phyloP scores from a whole-genome alignment of 768 basidiomycete species.

The Leccinum arenicola region DNA sequence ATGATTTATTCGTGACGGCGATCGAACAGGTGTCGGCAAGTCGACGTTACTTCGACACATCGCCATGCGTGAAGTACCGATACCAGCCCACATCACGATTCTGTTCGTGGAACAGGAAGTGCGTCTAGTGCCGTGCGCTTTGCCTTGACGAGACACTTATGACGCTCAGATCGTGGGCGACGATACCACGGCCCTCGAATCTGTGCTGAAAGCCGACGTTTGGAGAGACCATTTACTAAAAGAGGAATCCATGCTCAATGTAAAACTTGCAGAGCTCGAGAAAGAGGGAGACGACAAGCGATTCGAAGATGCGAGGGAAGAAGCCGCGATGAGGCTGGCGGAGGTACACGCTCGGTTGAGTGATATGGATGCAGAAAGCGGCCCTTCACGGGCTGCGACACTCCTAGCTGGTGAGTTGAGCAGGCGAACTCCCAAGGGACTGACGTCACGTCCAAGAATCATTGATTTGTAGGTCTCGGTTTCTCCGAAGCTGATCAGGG shows the following conservation, averaged over 20 bases:
- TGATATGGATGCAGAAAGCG: slow-evolving; percentile 99
- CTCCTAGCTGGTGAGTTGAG: slow-evolving; percentile 69
- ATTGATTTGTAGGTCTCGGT: slow-evolving; percentile 63
- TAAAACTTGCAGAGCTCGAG: slow-evolving; percentile 69
- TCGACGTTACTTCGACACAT: slow-evolving; percentile 93
- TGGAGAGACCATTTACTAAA: slow-evolving; percentile 92
- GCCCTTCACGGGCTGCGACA: slow-evolving; percentile 89
- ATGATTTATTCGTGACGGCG: not conserved
- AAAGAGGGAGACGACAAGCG: slow-evolving; percentile 72
- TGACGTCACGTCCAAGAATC: not conserved
- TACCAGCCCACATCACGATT: slow-evolving; percentile 94
- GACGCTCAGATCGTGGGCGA: slow-evolving; percentile 77
- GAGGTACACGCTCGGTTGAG: slow-evolving; percentile 88
- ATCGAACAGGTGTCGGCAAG: slow-evolving; percentile 79
- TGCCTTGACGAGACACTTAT: not conserved
- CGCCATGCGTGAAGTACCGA: slow-evolving; percentile 90
- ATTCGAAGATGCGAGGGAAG: slow-evolving; percentile 83
- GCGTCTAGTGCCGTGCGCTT: slow-evolving; percentile 9
- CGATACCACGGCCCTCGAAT: slow-evolving; percentile 87
- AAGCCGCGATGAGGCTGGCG: slow-evolving; percentile 72
- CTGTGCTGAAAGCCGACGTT: slow-evolving; percentile 99
- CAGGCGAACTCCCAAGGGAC: not conserved
- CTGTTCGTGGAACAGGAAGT: slow-evolving; percentile 99
- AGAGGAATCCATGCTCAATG: slow-evolving; percentile 78
- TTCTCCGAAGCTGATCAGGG: slow-evolving; percentile 88